These are phyloP conservation scores for Coemansia sp. DNA, from an alignment of 192 early-diverging fungal genomes.

Conservation along the genomic window DNA sequence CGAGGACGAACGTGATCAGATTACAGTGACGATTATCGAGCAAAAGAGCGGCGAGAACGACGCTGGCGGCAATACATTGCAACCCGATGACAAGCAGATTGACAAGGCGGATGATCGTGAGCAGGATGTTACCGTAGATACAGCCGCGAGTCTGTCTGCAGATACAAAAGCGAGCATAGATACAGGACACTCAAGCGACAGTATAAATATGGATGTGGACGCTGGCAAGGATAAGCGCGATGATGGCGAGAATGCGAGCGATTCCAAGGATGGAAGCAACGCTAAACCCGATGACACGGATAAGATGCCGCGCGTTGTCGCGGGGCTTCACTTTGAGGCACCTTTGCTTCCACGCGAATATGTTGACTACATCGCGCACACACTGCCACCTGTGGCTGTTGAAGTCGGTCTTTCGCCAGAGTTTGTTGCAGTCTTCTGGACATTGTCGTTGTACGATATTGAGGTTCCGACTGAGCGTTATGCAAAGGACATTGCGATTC, in stretches of 20 bases:
- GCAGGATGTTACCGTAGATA: background rate
- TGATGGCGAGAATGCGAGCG: background rate
- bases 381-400: constrained; percentile 18
- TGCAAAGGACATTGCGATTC: constrained; percentile 34
- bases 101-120: background rate
- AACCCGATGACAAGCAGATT: background rate
- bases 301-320: constrained; percentile 20
- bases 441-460: constrained; percentile 37
- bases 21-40: constrained; percentile 20
- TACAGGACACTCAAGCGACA: background rate
- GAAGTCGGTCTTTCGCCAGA: constrained; percentile 37
- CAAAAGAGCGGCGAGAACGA: background rate
- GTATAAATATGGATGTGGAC: constrained; percentile 17
- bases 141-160: background rate
- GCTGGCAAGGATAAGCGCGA: background rate
- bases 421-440: constrained; percentile 49
- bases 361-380: constrained; percentile 31
- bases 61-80: background rate
- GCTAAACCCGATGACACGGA: constrained; percentile 2
- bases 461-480: constrained; percentile 40
- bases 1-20: constrained; percentile 16
- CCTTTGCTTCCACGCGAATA: constrained; percentile 44
- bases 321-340: constrained; percentile 31
- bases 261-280: background rate
- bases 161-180: background rate